Evolutionary conservation across 2,329 filamentous ascomycete genomes (phyloP).

Genomic region (Pleomassaria siparia): DNA sequence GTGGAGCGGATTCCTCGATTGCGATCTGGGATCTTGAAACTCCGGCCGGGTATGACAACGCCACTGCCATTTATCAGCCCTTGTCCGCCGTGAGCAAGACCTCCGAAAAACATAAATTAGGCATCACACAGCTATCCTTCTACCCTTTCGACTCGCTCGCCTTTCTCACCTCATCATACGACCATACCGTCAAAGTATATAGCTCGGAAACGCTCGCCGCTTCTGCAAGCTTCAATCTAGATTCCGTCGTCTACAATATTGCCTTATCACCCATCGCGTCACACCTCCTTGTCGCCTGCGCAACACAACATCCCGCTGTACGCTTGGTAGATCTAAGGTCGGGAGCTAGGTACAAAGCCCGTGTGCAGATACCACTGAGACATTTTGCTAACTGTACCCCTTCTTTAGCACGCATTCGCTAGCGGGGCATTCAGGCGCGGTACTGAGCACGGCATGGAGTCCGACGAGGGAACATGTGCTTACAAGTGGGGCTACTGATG

Average conservation of each 20-base stretch:
- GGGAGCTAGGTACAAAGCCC: no score
- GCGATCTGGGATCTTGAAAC: slow-evolving; percentile 82
- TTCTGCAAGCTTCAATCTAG: slow-evolving; percentile 69
- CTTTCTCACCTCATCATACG: slow-evolving; percentile 76
- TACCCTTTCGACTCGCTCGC: slow-evolving; percentile 76
- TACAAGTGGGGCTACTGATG: slow-evolving; percentile 82
- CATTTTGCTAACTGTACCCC: no score
- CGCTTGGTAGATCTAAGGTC: slow-evolving; percentile 85
- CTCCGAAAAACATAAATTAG: slow-evolving; percentile 60
- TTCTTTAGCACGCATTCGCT: slow-evolving; percentile 58
- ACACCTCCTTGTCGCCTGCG: slow-evolving; percentile 81
- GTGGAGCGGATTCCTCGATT: slow-evolving; percentile 81
- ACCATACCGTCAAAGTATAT: slow-evolving; percentile 76
- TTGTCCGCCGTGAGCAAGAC: slow-evolving; percentile 31
- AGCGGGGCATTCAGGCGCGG: slow-evolving; percentile 54
- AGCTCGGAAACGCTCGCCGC: slow-evolving; percentile 62
- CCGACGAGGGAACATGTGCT: slow-evolving; percentile 77
- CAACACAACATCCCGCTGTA: slow-evolving; percentile 81
- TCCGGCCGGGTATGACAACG: slow-evolving; percentile 16
- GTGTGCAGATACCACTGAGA: no score
- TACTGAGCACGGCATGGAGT: slow-evolving; percentile 74
- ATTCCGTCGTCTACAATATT: slow-evolving; percentile 73
- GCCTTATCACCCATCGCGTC: slow-evolving; percentile 72
- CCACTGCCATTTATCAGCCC: slow-evolving; percentile 25
- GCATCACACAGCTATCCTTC: slow-evolving; percentile 75